Evolutionary conservation across 2,329 filamentous ascomycete species (phyloP), one percentile per base, ranked within the genome.

Genomic region (Fusarium liriodendri): DNA sequence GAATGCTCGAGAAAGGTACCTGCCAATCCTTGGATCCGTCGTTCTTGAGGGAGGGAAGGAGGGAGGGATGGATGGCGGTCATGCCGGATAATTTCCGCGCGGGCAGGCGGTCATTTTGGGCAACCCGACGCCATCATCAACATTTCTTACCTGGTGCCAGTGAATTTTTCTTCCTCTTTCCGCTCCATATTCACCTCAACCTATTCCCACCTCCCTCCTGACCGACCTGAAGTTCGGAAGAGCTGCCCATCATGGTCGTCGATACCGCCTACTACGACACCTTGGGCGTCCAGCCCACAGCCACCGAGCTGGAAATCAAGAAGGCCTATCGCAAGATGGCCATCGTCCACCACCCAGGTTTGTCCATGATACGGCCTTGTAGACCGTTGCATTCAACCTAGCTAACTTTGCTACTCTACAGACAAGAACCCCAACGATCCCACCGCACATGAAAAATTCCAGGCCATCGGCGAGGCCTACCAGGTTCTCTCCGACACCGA

Each of bases 381-480:
- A 47, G 18, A 45, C 64, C 69, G 16, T 10, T 63, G 27, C 16
- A 14, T 33, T 50, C 27, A 22, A 25, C 33, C 20, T 27, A 45
- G 60, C 67, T 72, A 35, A 77, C 45, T 45, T 9, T 60, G 59
- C 45, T 40, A 40, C 66, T 76, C 67, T 62, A 25, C 81, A 94
- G 97, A 99, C 87, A 99, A 99, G 88, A 99, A 99, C 84, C 97
- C 96, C 67, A 94, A 95, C 80, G 97, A 99, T 82, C 95, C 97
- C 75, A 95, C 93, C 27, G 97, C 97, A 40, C 94, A 98, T 85
- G 94, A 92, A 80, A 96, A 95, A 83, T 99, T 99, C 85, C 97
- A 99, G 86, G 91, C 90, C 69, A 95, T 97, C 79, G 90, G 90
- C 78, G 90, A 92, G 80, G 91, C 91, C 54, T 92, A 92, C 81